Percentiles rank a stretch among this genome's conserved stretches.
Conservation (phyloP, 1,139 yeast species). For the Zygotorulaspora mrakii region DNA sequence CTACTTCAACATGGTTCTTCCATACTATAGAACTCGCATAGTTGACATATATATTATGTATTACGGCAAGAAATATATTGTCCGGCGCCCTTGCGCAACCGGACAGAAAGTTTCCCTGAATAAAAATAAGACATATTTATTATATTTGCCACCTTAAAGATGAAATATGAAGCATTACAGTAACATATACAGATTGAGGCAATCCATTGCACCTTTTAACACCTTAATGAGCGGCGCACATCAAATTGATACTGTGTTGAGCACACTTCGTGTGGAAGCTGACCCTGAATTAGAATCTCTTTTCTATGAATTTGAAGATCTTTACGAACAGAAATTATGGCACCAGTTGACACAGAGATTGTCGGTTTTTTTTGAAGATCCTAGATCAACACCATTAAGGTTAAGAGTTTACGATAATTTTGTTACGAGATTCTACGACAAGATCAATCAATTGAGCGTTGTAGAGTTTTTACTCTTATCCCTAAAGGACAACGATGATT, state of each 20-base stretch:
- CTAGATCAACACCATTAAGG: slow-evolving; percentile 52
- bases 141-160: slow-evolving; percentile 17
- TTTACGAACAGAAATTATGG: slow-evolving; percentile 79
- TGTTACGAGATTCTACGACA: slow-evolving; percentile 60
- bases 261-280: slow-evolving; percentile 61
- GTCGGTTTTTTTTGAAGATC: slow-evolving; percentile 55
- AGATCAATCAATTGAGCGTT: slow-evolving; percentile 73
- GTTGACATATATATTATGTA: neutral
- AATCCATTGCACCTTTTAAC: neutral
- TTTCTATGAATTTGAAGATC: slow-evolving; percentile 76
- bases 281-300: slow-evolving; percentile 62
- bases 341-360: slow-evolving; percentile 73
- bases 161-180: neutral
- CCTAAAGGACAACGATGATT: slow-evolving; percentile 45
- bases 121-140: neutral
- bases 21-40: neutral
- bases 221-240: slow-evolving; percentile 16
- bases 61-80: neutral
- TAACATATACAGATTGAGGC: neutral
- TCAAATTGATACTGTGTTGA: slow-evolving; percentile 51
- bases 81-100: neutral
- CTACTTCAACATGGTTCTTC: no score
- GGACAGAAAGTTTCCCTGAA: neutral
- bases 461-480: slow-evolving; percentile 71
- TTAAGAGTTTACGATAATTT: slow-evolving; percentile 69